Evolutionary conservation across 805 yeast genomes (phyloP).

Genomic region (Candida pseudofarinosa): DNA sequence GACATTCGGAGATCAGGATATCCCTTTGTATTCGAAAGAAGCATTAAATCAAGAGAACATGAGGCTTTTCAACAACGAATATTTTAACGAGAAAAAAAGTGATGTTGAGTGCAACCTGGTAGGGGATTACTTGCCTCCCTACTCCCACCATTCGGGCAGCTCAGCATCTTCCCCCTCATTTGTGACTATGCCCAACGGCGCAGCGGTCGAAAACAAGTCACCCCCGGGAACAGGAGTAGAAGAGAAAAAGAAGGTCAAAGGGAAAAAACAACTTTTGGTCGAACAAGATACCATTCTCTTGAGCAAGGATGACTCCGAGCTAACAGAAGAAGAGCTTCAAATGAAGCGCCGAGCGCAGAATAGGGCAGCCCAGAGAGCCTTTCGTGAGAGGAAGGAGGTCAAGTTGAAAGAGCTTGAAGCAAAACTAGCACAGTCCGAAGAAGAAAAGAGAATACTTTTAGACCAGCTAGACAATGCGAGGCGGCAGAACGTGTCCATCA

Average conservation of each 20-base stretch:
- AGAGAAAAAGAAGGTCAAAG: constrained; percentile 8
- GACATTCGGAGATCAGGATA: background rate
- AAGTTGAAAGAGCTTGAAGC: constrained; percentile 63
- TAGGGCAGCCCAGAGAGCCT: constrained; percentile 85
- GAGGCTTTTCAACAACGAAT: constrained; percentile 2
- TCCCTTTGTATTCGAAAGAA: background rate
- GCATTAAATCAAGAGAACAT: constrained; percentile 5
- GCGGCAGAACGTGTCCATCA: constrained; percentile 52
- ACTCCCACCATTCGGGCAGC: constrained; percentile 1
- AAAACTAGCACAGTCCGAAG: constrained; percentile 55
- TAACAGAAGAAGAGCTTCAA: constrained; percentile 40
- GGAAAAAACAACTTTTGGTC: constrained; percentile 25
- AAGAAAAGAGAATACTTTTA: constrained; percentile 42
- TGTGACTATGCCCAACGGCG: background rate
- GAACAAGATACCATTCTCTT: constrained; percentile 35
- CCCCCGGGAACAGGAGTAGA: constrained; percentile 1
- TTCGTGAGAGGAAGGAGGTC: constrained; percentile 75
- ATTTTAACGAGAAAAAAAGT: background rate
- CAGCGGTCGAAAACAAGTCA: background rate
- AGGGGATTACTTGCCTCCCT: background rate
- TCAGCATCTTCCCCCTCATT: constrained; percentile 3
- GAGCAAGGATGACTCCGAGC: constrained; percentile 33
- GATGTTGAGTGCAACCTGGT: background rate
- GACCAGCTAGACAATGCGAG: constrained; percentile 49
- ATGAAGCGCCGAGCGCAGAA: constrained; percentile 71